Base-by-base conservation (phyloP, 2,329 filamentous ascomycete genomes). In the Xylogone sp. region DNA sequence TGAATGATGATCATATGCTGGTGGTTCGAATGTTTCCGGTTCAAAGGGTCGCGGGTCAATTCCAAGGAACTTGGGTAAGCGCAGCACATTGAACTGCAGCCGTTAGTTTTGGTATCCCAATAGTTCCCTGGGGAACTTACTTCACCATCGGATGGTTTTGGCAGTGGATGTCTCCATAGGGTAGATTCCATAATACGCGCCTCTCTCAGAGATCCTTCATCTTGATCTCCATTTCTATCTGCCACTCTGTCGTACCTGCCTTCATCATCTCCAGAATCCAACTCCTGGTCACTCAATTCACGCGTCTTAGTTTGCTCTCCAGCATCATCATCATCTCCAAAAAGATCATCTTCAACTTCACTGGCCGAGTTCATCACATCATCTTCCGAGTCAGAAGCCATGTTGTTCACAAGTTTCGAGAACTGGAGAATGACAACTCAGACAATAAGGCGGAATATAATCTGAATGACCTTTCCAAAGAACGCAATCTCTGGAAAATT, bases 41-140 rank as follows among this genome's bases (percentile, higher is more conserved):
- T 83, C 75, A 73, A 87, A 93, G 54, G 82, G 76, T 53, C 80
- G 78, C 18, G 88, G 85, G 42, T 87, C 76, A 56, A 91, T 77
- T 48, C 81, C 81, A 61, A 93, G 72, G 69, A 92, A 92, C 20
- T 80, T 78, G 24, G 88, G 88, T 2, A 93, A 77, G 58, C 84
- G 85, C 61, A 91, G 69, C 4, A 86, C 76, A 68, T 87, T 86
- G 46, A 89, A 74, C 86, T 89, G 46, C 6, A 34, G 46, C 6
- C 24, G 57, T 63, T 46, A 68, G 59, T 21, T 21, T 53, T n/a
- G 42, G 19, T 27, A 42, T 31, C 24, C 19, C 21, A 12, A 18
- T 24, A 42, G 9, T 12, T 43, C 5, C 10, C 18, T 34, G 7
- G 42, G 13, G 13, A 43, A 21, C 65, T 52, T 72, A 91, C 87